phyloP scores from a whole-genome alignment of 2,329 filamentous ascomycete genomes.

The Fusarium multiceps region DNA sequence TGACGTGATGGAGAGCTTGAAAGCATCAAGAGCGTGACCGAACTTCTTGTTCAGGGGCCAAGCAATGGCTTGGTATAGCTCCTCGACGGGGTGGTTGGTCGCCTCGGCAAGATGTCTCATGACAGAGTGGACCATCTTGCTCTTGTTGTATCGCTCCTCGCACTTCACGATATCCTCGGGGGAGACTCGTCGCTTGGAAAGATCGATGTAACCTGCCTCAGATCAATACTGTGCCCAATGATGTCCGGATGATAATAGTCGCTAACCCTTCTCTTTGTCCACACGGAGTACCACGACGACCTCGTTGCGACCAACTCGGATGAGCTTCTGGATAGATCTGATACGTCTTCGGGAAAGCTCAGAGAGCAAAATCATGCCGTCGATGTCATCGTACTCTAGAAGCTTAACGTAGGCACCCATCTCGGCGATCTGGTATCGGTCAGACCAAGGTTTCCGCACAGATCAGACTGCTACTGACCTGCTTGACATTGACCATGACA shows the following conservation, averaged over 20 bases:
- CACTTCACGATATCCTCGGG: slow-evolving; percentile 98
- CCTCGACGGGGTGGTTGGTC: slow-evolving; percentile 92
- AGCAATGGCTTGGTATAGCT: slow-evolving; percentile 90
- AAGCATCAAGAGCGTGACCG: slow-evolving; percentile 95
- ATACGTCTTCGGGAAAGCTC: slow-evolving; percentile 99
- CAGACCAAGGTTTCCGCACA: slow-evolving; percentile 30
- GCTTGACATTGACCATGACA: slow-evolving; percentile 99
- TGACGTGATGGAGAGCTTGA: slow-evolving; percentile 98
- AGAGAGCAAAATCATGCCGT: slow-evolving; percentile 99
- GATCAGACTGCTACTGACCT: slow-evolving; percentile 66
- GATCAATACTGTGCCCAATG: slow-evolving; percentile 43
- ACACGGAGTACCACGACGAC: slow-evolving; percentile 98
- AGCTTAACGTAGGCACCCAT: slow-evolving; percentile 99
- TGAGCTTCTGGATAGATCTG: slow-evolving; percentile 98
- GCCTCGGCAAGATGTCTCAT: slow-evolving; percentile 99
- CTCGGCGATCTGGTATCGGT: slow-evolving; percentile 82
- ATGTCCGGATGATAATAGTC: background rate
- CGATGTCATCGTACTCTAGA: slow-evolving; percentile 99
- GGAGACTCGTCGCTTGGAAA: slow-evolving; percentile 97
- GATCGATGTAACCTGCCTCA: slow-evolving; percentile 83
- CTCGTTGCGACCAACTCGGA: slow-evolving; percentile 96
- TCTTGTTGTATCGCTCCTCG: slow-evolving; percentile 99
- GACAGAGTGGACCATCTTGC: slow-evolving; percentile 99
- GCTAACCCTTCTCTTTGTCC: slow-evolving; percentile 95
- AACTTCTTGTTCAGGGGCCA: slow-evolving; percentile 99